Evolutionary conservation across 1,139 yeast genomes (phyloP), one percentile per base, ranked within the genome.

Genomic region (Candida sp.): DNA sequence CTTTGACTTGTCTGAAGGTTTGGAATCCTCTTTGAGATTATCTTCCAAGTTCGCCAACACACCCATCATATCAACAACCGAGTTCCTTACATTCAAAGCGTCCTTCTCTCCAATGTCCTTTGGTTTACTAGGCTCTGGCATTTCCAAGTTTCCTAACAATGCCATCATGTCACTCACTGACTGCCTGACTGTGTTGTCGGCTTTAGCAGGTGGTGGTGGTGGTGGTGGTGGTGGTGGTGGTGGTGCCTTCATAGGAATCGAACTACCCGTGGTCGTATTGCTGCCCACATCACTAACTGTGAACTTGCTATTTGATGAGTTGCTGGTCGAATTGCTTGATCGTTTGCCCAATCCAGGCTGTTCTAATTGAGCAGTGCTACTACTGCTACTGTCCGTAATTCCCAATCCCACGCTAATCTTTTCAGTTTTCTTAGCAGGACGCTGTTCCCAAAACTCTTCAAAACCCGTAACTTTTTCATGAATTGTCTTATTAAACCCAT

Each of bases 141-240:
- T 27, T 44, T 61, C 66, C 34, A 63, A 49, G 6, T 51, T 53
- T 4, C 59, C 57, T 39, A 65, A 53, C 25, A 63, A 45, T 26
- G 52, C 55, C 68, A 65, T 62, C 50, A 63, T 52, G 25, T 61
- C 58, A 27, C 46, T 53, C 7, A 63, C 55, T 1, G 65, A 63
- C 44, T 53, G 53, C 37, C 64, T 32, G 5, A 33, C 27, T 2
- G 47, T 39, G 17, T 37, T 25, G 9, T 9, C 32, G 2, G 34
- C 32, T 26, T 7, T 34, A 3, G 32, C 1, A n/a, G 12, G 6
- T 8, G 28, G 26, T 12, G 23, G 31, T n/a, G n/a, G n/a, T n/a
- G n/a, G n/a, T n/a, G n/a, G n/a, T n/a, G n/a, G n/a, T n/a, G n/a
- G n/a, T n/a, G n/a, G n/a, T n/a, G n/a, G n/a, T 4, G 40, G 27